Evolutionary conservation across 768 basidiomycete species (phyloP), one percentile per base, ranked within the genome.

Genomic region (Galerina marginata): DNA sequence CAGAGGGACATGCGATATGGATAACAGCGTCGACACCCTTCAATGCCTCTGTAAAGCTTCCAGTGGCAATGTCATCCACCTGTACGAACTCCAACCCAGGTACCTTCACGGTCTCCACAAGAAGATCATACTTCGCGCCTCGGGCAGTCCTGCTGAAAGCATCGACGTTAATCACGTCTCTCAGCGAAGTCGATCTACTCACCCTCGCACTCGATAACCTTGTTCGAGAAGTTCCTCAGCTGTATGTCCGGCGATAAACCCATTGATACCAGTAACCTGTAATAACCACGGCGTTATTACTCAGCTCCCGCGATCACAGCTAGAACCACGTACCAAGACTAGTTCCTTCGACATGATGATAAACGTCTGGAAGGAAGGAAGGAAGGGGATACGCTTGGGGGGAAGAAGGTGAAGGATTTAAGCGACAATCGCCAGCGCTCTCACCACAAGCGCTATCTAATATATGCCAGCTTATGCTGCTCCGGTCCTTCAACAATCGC

Each of bases 21-120:
- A 78, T 72, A 26, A 87, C 75, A 0, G 76, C 83, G 46, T 82
- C 75, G 11, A 86, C 80, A 63, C 74, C 75, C 59, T 81, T 77
- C 54, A 86, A 76, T 1, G 81, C 82, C 33, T 82, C 78, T 49
- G 84, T 79, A 57, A 86, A 83, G 53, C 74, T 70, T 44, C 71
- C 69, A 14, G 63, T 70, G 14, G 70, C 69, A 36, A 78, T 55
- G 55, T 79, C 77, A 52, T 74, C 67, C 46, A 77, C 64, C 29
- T 62, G 45, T 15, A 68, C 62, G 46, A 76, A 73, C 52, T 76
- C 74, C 26, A 76, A 64, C 9, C 69, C 69, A 9, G 70, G 62
- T 25, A 65, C 65, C 33, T 73, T 71, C 36, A 66, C 58, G 4
- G 62, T 58, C 4, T 60, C 47, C 11, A 52, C 59, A 2, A 59